phyloP scores from a whole-genome alignment of 2,329 filamentous ascomycete genomes.

The Colletotrichum sp. region DNA sequence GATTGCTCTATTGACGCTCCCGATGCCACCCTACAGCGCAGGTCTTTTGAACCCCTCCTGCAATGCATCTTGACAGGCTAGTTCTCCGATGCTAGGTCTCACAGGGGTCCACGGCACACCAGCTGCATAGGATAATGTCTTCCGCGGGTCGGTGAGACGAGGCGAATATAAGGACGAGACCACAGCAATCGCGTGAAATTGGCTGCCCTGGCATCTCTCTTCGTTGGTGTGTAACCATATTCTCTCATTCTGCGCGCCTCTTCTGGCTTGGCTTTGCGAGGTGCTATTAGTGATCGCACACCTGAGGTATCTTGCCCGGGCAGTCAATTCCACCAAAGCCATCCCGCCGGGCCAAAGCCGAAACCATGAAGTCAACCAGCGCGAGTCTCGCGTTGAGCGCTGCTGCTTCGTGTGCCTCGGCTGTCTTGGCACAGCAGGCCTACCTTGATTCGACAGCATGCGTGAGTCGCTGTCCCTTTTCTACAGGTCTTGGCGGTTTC shows the following conservation, averaged over 20 bases:
- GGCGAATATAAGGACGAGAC: not conserved
- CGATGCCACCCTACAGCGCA: not conserved
- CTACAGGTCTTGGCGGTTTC: not conserved
- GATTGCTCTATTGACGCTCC: not conserved
- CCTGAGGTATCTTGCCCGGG: not conserved
- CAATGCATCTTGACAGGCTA: not conserved
- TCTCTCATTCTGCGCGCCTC: not conserved
- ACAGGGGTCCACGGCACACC: not conserved
- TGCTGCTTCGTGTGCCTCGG: not conserved
- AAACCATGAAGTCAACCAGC: fast-evolving
- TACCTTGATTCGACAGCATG: not conserved
- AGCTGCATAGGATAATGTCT: not conserved
- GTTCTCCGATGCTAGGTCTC: not conserved
- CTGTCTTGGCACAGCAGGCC: not conserved
- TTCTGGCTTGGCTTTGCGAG: not conserved
- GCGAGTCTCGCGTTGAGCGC: not conserved
- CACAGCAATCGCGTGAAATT: not conserved
- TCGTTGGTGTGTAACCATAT: not conserved
- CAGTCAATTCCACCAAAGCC: not conserved
- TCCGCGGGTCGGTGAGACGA: not conserved
- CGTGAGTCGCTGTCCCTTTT: not conserved
- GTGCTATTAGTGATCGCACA: not conserved
- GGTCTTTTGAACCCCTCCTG: not conserved
- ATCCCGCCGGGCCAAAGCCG: not conserved
- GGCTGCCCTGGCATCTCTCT: not conserved